Evolutionary conservation across 371 early-diverging fungal genomes (phyloP), one percentile per base, ranked within the genome.

Genomic region (Mucor mucedo): DNA sequence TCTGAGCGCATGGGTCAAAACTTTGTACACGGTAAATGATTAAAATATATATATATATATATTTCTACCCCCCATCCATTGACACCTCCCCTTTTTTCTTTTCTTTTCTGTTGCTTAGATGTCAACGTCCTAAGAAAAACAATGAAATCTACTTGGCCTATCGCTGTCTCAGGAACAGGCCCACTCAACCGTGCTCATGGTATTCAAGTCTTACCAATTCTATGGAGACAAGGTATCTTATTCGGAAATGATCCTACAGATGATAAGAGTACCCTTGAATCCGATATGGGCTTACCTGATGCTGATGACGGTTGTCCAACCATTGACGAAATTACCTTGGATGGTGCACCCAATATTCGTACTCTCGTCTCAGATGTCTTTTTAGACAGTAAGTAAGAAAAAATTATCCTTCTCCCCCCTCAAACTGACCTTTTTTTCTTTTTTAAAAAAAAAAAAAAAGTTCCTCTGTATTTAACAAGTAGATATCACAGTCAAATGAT

Each of bases 181-280:
- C 76, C 59, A 47, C 52, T 77, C 1, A 65, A 72, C 40, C 68
- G 72, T 27, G 45, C 70, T 7, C 78, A 86, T 69, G 87, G 93
- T n/a, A 86, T 95, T 4, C 93, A 93, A 68, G 86, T 95, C 2
- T 72, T 95, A 9, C 95, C 95, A 10, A 87, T 95, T 16, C 82
- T 91, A 55, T 95, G 95, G 95, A 80, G 94, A 45, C 87, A 90
- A 10, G 84, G 89, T 61, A 88, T 93, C 21, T 73, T 81, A 10
- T 92, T 95, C 77, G 93, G 90, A 5, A 82, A 83, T 75, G 86
- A 84, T 0, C 69, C 65, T 33, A 68, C 64, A 16, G 75, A 76
- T 39, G 77, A 79, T 29, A 81, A 79, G 3, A 73, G 74, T 13
- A 58, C 29, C 3, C 28, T 66, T 11, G 85, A 86, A 62, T 70